Base-by-base conservation (phyloP, 2,329 filamentous ascomycete genomes). In the Teratosphaeria epicoccoides region DNA sequence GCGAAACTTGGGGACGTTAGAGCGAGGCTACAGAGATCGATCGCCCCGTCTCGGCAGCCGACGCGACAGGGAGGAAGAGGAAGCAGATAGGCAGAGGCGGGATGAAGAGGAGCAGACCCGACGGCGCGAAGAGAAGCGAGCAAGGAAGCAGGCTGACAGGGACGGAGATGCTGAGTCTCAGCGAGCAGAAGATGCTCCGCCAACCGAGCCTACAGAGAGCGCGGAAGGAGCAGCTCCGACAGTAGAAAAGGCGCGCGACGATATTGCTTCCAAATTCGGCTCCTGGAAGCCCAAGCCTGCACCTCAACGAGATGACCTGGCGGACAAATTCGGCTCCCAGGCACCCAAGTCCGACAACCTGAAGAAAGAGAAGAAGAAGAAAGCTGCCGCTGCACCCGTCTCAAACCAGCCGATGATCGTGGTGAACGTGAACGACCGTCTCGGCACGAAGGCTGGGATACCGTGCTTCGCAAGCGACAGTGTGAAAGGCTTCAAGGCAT, bases 381-480 rank as follows among this genome's bases (percentile, higher is more conserved):
- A 52, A 28, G 62, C 61, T 46, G 58, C 55, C 43, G 53, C 54
- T 22, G 53, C 54, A 43, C 60, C 46, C 7, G 63, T 68, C 55
- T 69, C 66, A 37, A 71, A 75, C 5, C 85, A 94, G 65, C 84
- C 88, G 52, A 94, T 96, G 85, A 96, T 97, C 59, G 81, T 95
- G 49, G 90, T 97, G 17, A 82, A 91, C 63, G 83, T 97, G 65
- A 97, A 97, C 68, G 91, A 97, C 70, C 81, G 91, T n/a, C 74
- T 97, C 29, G 91, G 91, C 11, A 96, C 91, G n/a, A 95, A 95
- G 65, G 88, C 90, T 14, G 85, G 87, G 49, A 93, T 97, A 57
- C 91, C 91, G 0, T 96, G 90, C 67, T 75, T 95, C 52, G 83
- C 87, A 0, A 85, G 82, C 2, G 91, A 97, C 71, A 84, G 83